Evolutionary conservation across 129 eudicot species (phyloP), one percentile per base, ranked within the genome.

Genomic region (Centrapalus pauciflorus): DNA sequence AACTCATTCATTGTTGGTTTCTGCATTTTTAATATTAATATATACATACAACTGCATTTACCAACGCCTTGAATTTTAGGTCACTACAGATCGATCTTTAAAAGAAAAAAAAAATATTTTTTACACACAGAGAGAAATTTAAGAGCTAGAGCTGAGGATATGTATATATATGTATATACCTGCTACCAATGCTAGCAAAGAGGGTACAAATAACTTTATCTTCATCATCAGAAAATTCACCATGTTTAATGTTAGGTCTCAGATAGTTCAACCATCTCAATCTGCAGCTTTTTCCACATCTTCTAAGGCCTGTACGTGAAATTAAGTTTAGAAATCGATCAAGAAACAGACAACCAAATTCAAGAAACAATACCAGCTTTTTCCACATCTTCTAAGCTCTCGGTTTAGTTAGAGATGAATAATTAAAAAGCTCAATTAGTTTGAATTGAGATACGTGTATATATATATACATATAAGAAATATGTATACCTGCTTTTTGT

Each of bases 261-360:
- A 91, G 88, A 79, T 91, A 91, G 57, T 91, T 91, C 8, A 91
- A 79, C 97, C 97, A 91, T 72, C 97, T 85, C 71, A 85, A 81
- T 72, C 91, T 81, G 69, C 91, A 85, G 71, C 91, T 85, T 55
- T 85, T 82, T 33, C 92, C 92, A 77, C 92, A 85, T 77, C 92
- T 82, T 78, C 66, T 79, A 45, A 85, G 84, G 9, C 88, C 92
- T 85, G 59, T n/a, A n/a, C n/a, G n/a, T 21, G n/a, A 6, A 34
- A n/a, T n/a, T n/a, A n/a, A 3, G 7, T 4, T 80, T 34, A 1
- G 4, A 29, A 4, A 35, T 14, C n/a, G n/a, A n/a, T n/a, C 50
- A 52, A 72, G 56, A 75, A 46, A 27, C 41, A 68, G 16, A 48
- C 28, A 5, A 29, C 23, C 2, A 27, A 23, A 25, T 27, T 21